Percentiles rank a stretch among this genome's conserved stretches.
phyloP scores from a whole-genome alignment of 805 yeast species.

The Hanseniaspora opuntiae region DNA sequence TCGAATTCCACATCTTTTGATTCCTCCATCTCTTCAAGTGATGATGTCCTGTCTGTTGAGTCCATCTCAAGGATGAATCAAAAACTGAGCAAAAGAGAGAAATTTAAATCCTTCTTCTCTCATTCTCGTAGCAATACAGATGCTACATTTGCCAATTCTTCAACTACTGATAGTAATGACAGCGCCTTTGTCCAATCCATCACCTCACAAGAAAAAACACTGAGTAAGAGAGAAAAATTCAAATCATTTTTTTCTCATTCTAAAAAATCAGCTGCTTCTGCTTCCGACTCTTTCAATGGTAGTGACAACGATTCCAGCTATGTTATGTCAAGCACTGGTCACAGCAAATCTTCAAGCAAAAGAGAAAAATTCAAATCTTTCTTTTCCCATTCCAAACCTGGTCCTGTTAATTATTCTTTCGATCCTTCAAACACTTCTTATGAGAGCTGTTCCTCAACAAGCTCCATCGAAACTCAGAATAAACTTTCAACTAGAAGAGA shows the following conservation, averaged over 20 bases:
- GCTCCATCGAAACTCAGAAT: background rate
- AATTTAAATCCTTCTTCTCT: background rate
- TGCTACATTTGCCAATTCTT: background rate
- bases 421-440: background rate
- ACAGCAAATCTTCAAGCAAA: background rate
- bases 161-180: background rate
- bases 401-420: too few species aligned
- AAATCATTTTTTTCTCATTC: background rate
- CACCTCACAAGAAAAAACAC: background rate
- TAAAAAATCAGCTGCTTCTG: background rate
- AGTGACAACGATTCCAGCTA: too few species aligned
- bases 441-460: background rate
- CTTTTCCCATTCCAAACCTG: background rate
- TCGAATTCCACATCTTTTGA: background rate
- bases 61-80: background rate
- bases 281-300: background rate
- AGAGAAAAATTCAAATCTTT: background rate
- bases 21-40: background rate
- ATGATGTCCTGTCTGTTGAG: background rate
- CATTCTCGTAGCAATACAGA: background rate
- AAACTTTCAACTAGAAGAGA: background rate
- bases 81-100: background rate
- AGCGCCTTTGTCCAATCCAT: background rate
- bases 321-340: background rate
- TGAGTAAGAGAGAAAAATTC: background rate